These are phyloP conservation scores for Metschnikowia proteae DNA, from an alignment of 805 yeast genomes.

Conservation along the genomic window DNA sequence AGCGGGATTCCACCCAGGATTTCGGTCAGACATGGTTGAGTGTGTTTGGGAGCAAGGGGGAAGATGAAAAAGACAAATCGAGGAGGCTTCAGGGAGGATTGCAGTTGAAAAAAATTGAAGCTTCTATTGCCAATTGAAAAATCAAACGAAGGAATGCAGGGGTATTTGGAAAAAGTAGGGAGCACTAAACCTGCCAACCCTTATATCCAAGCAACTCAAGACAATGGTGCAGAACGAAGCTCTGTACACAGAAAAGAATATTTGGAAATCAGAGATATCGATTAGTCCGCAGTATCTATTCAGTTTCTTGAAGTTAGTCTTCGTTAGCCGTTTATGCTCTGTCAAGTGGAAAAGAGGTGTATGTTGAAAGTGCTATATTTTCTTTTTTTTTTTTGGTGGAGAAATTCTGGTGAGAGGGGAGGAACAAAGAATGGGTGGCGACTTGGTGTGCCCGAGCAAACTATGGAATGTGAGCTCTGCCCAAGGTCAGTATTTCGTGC, in stretches of 20 bases:
- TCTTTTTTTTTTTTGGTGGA: conserved; percentile 5
- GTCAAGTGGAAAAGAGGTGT: conserved; percentile 3
- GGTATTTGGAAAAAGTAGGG: neutral
- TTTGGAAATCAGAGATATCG: neutral
- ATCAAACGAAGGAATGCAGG: neutral
- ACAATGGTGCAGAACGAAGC: neutral
- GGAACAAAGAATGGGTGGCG: conserved; percentile 3
- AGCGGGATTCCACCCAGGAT: conserved; percentile 4
- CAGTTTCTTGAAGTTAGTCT: neutral
- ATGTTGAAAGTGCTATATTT: conserved; percentile 5
- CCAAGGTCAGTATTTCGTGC: neutral
- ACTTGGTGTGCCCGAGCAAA: neutral
- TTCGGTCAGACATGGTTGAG: conserved; percentile 13
- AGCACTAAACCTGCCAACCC: neutral
- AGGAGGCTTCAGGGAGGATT: neutral
- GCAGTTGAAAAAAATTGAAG: neutral
- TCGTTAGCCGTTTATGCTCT: conserved; percentile 1
- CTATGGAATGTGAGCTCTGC: neutral
- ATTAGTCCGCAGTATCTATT: neutral
- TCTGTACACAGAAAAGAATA: neutral
- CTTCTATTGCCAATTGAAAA: neutral
- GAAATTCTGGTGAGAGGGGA: conserved; percentile 5
- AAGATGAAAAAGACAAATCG: neutral
- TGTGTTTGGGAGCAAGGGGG: neutral
- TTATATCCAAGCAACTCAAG: neutral